These are phyloP conservation scores for Trichoderma sp. DNA, from an alignment of 2,329 filamentous ascomycete genomes.

Conservation along the genomic window DNA sequence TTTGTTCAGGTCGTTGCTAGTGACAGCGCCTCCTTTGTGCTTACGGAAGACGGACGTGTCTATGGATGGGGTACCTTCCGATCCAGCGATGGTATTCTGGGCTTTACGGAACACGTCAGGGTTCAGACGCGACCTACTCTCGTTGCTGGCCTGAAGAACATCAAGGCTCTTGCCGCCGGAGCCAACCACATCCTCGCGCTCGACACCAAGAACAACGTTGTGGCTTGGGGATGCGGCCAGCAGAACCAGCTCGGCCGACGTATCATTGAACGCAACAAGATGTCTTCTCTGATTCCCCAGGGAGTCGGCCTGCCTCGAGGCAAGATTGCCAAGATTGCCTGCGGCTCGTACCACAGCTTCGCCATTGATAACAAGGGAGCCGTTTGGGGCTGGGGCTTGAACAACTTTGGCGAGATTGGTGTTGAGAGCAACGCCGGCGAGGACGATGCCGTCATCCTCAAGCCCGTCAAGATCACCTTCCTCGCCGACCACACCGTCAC, in stretches of 20 bases:
- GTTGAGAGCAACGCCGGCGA: slow-evolving; percentile 57
- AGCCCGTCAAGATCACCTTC: slow-evolving; percentile 65
- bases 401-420: slow-evolving; percentile 81
- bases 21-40: slow-evolving; percentile 73
- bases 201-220: slow-evolving; percentile 64
- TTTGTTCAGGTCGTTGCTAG: slow-evolving; percentile 67
- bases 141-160: slow-evolving; percentile 65
- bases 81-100: slow-evolving; percentile 63
- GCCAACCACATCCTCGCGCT: slow-evolving; percentile 72
- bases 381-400: slow-evolving; percentile 82
- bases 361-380: slow-evolving; percentile 70
- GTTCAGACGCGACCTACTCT: slow-evolving; percentile 54
- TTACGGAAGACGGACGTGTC: slow-evolving; percentile 73
- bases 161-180: slow-evolving; percentile 64
- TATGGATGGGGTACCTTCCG: slow-evolving; percentile 87
- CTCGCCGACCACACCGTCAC: slow-evolving; percentile 65
- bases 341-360: slow-evolving; percentile 81
- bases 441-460: slow-evolving; percentile 67
- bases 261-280: slow-evolving; percentile 62
- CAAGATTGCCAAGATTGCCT: slow-evolving; percentile 54
- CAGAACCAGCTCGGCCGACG: slow-evolving; percentile 65
- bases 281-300: slow-evolving; percentile 62
- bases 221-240: slow-evolving; percentile 72
- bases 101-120: slow-evolving; percentile 58
- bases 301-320: slow-evolving; percentile 59